Conservation (phyloP, 257 asterid species). For the Mentha longifolia region DNA sequence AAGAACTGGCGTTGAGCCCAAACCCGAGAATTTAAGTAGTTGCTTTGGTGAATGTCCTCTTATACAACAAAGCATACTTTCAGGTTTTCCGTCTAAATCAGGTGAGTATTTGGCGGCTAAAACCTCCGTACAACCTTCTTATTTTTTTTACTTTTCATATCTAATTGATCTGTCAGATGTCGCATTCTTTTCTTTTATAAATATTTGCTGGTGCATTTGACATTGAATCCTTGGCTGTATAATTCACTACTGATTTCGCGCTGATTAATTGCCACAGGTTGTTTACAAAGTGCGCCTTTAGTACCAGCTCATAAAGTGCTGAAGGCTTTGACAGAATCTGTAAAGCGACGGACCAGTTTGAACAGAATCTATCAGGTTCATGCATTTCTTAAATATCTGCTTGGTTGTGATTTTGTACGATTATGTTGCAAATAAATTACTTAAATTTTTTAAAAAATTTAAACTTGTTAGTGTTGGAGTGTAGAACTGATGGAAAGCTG, state of each 20-base stretch:
- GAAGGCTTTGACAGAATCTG: constrained; percentile 75
- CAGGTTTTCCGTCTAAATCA: constrained; percentile 43
- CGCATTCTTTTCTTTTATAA: background rate
- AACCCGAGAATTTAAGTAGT: constrained; percentile 42
- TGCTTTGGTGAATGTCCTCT: constrained; percentile 33
- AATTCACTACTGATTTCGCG: background rate
- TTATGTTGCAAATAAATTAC: background rate
- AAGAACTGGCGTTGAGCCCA: constrained; percentile 71
- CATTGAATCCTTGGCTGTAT: background rate
- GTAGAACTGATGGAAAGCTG: background rate
- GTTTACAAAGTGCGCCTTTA: constrained; percentile 33
- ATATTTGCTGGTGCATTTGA: constrained; percentile 5
- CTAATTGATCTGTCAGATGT: background rate
- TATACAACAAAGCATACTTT: constrained; percentile 34
- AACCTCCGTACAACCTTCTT: constrained; percentile 23
- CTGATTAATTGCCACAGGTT: constrained; percentile 39
- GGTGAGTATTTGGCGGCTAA: constrained; percentile 45
- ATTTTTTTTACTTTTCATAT: background rate
- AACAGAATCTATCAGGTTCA: constrained; percentile 63
- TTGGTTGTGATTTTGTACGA: constrained; percentile 27
- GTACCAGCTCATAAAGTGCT: constrained; percentile 62
- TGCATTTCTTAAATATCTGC: constrained; percentile 7
- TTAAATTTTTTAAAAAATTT: background rate
- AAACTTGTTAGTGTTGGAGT: constrained; percentile 17
- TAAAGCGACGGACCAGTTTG: constrained; percentile 63